phyloP scores from a whole-genome alignment of 495 filamentous ascomycete species.

The Penicillium crystallinum region DNA sequence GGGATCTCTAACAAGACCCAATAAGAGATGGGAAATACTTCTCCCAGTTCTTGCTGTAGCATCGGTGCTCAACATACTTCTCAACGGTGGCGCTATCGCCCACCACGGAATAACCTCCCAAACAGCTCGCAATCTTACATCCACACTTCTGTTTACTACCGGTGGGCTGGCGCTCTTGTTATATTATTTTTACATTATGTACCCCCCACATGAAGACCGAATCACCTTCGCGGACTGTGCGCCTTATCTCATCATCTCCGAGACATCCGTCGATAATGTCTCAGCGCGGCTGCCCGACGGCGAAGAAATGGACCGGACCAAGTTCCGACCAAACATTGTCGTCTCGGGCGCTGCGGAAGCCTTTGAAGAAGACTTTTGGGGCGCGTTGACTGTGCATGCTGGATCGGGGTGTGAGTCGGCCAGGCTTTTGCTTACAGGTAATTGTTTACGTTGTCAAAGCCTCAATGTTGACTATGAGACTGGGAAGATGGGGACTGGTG shows the following conservation, averaged over 20 bases:
- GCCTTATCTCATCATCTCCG: conserved; percentile 67
- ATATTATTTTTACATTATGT: background rate
- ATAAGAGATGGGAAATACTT: background rate
- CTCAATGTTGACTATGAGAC: conserved; percentile 81
- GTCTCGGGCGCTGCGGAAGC: conserved; percentile 52
- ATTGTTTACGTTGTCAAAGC: conserved; percentile 74
- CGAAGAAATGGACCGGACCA: conserved; percentile 63
- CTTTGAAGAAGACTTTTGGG: conserved; percentile 90
- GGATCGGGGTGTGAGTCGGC: conserved; percentile 6
- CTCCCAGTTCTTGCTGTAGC: background rate
- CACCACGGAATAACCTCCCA: background rate
- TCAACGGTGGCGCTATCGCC: background rate
- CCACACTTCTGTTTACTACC: background rate
- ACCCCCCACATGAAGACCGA: conserved; percentile 22
- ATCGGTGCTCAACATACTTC: background rate
- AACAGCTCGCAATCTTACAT: background rate
- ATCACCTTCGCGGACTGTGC: conserved; percentile 81
- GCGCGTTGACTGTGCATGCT: conserved; percentile 46
- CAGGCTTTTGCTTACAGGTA: conserved; percentile 61
- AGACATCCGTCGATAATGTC: conserved; percentile 64
- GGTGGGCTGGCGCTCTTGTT: background rate
- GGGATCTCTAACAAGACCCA: background rate
- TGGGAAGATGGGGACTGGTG: conserved; percentile 58
- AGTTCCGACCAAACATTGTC: conserved; percentile 84
- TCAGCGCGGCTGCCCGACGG: conserved; percentile 51